Percentiles rank a stretch among this genome's conserved stretches.
Evolutionary conservation across 202 grass and related monocot genomes (phyloP).

Genomic region (Alloteropsis angusta): DNA sequence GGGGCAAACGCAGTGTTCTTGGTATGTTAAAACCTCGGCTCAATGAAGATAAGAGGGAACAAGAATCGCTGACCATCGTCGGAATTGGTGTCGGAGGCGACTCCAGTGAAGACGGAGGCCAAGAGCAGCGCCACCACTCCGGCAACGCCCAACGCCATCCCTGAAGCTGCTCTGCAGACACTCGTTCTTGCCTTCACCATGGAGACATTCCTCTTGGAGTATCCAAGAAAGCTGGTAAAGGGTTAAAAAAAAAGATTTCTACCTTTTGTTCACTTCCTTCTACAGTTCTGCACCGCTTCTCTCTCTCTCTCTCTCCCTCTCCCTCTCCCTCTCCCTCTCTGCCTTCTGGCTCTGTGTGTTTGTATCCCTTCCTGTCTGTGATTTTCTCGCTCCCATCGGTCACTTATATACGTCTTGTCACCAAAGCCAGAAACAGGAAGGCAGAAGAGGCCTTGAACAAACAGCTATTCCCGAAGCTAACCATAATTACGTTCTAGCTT

Average conservation of each 20-base stretch:
- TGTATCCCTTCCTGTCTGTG: background rate
- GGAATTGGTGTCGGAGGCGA: slow-evolving; percentile 31
- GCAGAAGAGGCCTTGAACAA: background rate
- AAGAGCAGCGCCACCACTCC: slow-evolving; percentile 6
- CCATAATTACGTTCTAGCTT: background rate
- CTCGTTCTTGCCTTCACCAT: slow-evolving; percentile 7
- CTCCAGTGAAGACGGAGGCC: background rate
- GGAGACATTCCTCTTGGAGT: slow-evolving; percentile 5
- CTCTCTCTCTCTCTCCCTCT: background rate
- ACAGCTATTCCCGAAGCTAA: background rate
- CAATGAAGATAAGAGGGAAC: background rate
- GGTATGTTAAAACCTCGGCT: background rate
- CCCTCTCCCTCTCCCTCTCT: background rate
- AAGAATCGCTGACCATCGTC: slow-evolving; percentile 28
- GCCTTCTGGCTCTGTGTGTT: background rate
- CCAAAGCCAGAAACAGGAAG: background rate
- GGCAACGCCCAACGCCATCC: slow-evolving; percentile 18
- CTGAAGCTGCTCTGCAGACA: background rate
- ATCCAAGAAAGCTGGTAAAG: background rate
- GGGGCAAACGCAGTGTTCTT: background rate
- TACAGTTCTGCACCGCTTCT: background rate
- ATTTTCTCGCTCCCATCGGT: background rate
- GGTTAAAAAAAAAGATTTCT: background rate
- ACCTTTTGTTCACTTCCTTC: slow-evolving; percentile 10
- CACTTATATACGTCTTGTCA: slow-evolving; percentile 5